Conservation (phyloP, 192 early-diverging fungal species). For the Obelidium mucronatum region DNA sequence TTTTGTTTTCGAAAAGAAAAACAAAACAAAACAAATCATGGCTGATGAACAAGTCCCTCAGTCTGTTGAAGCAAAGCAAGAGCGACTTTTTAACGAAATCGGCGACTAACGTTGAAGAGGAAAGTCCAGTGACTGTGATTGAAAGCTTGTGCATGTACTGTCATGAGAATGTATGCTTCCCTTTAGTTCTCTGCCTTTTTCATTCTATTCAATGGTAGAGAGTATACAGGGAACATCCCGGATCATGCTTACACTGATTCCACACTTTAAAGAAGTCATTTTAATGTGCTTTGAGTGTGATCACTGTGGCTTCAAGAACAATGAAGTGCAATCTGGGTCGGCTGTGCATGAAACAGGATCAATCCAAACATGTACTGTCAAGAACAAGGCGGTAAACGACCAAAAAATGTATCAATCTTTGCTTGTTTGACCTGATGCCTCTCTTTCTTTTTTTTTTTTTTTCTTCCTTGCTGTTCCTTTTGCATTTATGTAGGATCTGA, state of each 20-base stretch:
- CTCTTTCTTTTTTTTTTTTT: neutral
- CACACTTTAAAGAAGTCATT: constrained; percentile 90
- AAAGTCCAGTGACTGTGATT: constrained; percentile 72
- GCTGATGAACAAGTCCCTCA: neutral
- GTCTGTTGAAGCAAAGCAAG: constrained; percentile 25
- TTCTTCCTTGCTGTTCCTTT: neutral
- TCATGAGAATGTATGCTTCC: constrained; percentile 69
- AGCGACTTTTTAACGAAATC: constrained; percentile 71
- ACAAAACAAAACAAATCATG: constrained; percentile 4
- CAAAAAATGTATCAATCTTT: neutral
- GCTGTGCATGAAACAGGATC: constrained; percentile 85
- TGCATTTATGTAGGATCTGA: constrained; percentile 74
- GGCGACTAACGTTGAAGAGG: constrained; percentile 61
- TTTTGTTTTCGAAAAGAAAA: neutral
- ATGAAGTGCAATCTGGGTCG: constrained; percentile 88
- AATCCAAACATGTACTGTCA: constrained; percentile 66
- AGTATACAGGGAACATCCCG: constrained; percentile 76
- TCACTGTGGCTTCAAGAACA: constrained; percentile 89
- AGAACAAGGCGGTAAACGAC: constrained; percentile 53
- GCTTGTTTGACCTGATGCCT: too few species aligned
- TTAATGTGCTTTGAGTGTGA: constrained; percentile 86
- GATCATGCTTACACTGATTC: constrained; percentile 87
- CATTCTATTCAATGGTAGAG: neutral
- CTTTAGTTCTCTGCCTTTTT: neutral
- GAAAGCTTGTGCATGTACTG: constrained; percentile 94